These are phyloP conservation scores for Boechera stricta DNA, from an alignment of 345 rosid species.

Conservation along the genomic window DNA sequence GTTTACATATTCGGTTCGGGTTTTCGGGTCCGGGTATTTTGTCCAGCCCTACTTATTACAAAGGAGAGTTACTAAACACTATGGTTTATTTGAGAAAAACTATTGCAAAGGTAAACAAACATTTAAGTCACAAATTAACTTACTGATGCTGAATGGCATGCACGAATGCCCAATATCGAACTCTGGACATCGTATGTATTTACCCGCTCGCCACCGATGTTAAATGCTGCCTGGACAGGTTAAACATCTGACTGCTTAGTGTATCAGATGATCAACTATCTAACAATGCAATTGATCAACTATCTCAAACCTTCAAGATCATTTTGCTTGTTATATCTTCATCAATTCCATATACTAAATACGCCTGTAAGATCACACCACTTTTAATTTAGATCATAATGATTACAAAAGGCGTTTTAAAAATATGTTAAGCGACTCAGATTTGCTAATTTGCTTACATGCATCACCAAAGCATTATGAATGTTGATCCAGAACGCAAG, in stretches of 20 bases:
- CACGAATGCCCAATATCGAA: conserved; percentile 62
- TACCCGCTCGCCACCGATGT: conserved; percentile 67
- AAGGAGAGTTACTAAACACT: neutral
- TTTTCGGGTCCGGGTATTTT: too few relatives aligned
- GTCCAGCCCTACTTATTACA: too few relatives aligned
- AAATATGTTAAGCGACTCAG: neutral
- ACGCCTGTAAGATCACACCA: conserved; percentile 56
- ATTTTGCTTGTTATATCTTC: conserved; percentile 49
- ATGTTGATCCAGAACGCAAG: conserved; percentile 85
- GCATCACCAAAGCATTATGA: conserved; percentile 83
- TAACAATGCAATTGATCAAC: neutral
- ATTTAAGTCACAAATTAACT: conserved; percentile 16
- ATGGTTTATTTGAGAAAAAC: neutral
- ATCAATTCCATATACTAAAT: conserved; percentile 62
- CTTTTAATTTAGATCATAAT: neutral
- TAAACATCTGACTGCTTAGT: neutral
- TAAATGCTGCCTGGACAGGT: conserved; percentile 61
- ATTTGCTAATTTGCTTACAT: conserved; percentile 49
- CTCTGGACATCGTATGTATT: conserved; percentile 60
- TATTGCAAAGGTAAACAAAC: neutral
- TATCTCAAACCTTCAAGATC: conserved; percentile 53
- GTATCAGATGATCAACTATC: conserved; percentile 4
- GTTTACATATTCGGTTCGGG: too few relatives aligned
- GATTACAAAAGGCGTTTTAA: neutral
- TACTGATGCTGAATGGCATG: conserved; percentile 61